phyloP scores from a whole-genome alignment of 2,329 filamentous ascomycete species.

The Periconia macrospinosa region DNA sequence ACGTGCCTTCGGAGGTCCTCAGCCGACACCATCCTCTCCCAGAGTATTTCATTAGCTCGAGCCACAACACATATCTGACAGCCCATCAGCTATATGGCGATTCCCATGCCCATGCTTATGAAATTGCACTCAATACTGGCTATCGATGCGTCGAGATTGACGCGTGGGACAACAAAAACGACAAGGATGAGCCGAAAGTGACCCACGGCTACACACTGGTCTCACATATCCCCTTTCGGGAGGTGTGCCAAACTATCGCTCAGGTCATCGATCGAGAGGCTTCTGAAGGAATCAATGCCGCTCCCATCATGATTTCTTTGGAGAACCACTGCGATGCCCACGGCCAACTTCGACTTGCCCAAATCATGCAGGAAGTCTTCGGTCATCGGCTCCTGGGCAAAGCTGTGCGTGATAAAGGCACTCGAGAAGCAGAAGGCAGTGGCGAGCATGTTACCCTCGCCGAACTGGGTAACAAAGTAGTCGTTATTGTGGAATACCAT shows the following conservation, averaged over 20 bases:
- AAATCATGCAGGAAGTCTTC: slow-evolving; percentile 68
- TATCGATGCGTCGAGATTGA: slow-evolving; percentile 74
- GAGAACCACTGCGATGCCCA: slow-evolving; percentile 67
- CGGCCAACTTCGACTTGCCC: slow-evolving; percentile 63
- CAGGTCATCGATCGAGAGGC: slow-evolving; percentile 64
- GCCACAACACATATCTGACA: slow-evolving; percentile 73
- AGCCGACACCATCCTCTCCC: slow-evolving; percentile 64
- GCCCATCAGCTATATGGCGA: slow-evolving; percentile 70
- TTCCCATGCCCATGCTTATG: slow-evolving; percentile 65
- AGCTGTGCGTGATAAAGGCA: slow-evolving; percentile 59
- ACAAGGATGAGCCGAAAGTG: slow-evolving; percentile 63
- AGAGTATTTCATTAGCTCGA: slow-evolving; percentile 73
- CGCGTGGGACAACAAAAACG: slow-evolving; percentile 67
- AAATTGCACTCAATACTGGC: slow-evolving; percentile 63
- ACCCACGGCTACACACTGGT: slow-evolving; percentile 72
- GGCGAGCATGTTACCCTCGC: slow-evolving; percentile 60
- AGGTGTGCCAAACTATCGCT: slow-evolving; percentile 67
- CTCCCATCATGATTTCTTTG: slow-evolving; percentile 66
- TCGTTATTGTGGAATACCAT: slow-evolving; percentile 70
- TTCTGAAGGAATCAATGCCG: slow-evolving; percentile 48
- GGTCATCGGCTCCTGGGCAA: slow-evolving; percentile 62
- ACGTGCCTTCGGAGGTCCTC: slow-evolving; percentile 57
- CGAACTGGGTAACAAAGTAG: slow-evolving; percentile 65
- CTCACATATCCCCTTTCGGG: slow-evolving; percentile 65
- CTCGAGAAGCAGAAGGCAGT: slow-evolving; percentile 55